phyloP scores from a whole-genome alignment of 306 rosid species.

The Psophocarpus tetragonolobus region DNA sequence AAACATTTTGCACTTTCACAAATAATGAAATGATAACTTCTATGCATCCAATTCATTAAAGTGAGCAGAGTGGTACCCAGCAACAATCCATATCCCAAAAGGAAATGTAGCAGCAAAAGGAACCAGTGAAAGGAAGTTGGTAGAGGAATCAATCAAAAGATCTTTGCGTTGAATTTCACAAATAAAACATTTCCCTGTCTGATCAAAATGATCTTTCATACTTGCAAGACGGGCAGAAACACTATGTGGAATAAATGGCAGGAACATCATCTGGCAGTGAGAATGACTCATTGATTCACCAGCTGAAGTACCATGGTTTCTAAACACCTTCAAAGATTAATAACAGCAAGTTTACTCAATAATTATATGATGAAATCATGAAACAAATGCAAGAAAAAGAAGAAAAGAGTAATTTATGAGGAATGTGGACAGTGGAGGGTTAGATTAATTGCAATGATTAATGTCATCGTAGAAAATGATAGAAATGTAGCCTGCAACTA shows the following conservation, averaged over 20 bases:
- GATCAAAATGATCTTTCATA: conserved; percentile 56
- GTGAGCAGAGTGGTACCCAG: conserved; percentile 64
- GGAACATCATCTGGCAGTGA: conserved; percentile 76
- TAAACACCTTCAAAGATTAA: conserved; percentile 57
- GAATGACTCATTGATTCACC: conserved; percentile 84
- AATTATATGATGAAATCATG: conserved; percentile 1
- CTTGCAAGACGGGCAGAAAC: conserved; percentile 55
- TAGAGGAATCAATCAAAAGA: conserved; percentile 56
- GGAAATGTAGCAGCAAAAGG: conserved; percentile 83
- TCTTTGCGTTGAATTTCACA: conserved; percentile 56
- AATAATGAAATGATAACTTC: conserved; percentile 47
- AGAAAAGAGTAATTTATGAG: neutral
- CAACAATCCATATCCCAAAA: conserved; percentile 85
- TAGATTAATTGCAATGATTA: neutral
- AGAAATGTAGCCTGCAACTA: neutral
- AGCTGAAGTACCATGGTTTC: conserved; percentile 79
- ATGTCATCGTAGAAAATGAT: neutral
- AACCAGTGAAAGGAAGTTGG: conserved; percentile 60
- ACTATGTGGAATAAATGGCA: conserved; percentile 66
- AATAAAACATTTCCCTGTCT: conserved; percentile 57
- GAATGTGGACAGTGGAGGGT: conserved; percentile 19
- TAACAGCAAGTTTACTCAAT: neutral
- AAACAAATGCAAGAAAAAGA: conserved; percentile 10
- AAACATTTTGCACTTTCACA: conserved; percentile 8
- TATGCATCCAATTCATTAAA: conserved; percentile 62